Evolutionary conservation across 2,329 filamentous ascomycete species (phyloP).

Genomic region (Drechslerella stenobrocha): DNA sequence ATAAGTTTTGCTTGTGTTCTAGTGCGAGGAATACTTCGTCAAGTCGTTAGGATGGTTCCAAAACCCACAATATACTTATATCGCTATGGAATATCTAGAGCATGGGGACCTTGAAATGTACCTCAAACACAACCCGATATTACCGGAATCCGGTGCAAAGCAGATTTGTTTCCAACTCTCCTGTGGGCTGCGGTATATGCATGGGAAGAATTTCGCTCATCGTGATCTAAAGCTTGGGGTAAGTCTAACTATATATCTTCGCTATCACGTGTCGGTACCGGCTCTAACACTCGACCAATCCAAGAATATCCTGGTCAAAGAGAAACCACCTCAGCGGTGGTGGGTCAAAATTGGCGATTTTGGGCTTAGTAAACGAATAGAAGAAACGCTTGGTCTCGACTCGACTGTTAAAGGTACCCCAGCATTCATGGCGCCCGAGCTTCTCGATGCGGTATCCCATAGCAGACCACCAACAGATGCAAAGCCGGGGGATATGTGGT

Average conservation of each 20-base stretch:
- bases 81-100: slow-evolving; percentile 52
- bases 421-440: slow-evolving; percentile 9
- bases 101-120: slow-evolving; percentile 50
- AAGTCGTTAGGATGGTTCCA: slow-evolving; percentile 51
- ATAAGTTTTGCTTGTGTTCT: neutral
- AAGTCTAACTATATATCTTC: neutral
- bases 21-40: slow-evolving; percentile 48
- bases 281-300: neutral
- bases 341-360: slow-evolving; percentile 17
- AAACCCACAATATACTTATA: slow-evolving; percentile 34
- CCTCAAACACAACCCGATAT: neutral
- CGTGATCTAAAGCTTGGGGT: slow-evolving; percentile 7
- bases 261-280: neutral
- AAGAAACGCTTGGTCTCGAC: neutral
- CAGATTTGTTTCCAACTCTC: slow-evolving; percentile 1
- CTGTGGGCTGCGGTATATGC: slow-evolving; percentile 11
- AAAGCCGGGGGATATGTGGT: slow-evolving; percentile 14
- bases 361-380: slow-evolving; percentile 10
- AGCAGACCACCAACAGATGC: neutral
- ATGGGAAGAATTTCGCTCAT: slow-evolving; percentile 12
- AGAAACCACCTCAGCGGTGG: slow-evolving; percentile 6
- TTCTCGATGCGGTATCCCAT: neutral
- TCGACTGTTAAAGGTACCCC: neutral
- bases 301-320: slow-evolving; percentile 9
- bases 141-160: neutral